These are phyloP conservation scores for Dryadomyces quercus-mongolicae DNA, from an alignment of 2,329 filamentous ascomycete species.

Conservation along the genomic window DNA sequence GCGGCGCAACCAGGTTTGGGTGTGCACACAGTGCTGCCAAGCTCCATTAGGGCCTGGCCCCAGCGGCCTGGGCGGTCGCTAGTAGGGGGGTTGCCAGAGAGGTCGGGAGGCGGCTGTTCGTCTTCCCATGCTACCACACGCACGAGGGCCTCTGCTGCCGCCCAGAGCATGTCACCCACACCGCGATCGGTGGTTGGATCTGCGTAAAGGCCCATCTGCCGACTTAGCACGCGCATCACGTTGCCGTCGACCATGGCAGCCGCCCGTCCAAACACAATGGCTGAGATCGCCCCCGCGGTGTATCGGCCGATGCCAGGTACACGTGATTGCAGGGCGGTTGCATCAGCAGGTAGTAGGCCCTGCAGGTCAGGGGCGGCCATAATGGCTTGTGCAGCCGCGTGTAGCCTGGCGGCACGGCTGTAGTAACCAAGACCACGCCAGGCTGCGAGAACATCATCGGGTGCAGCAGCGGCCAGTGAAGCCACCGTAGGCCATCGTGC, in stretches of 20 bases:
- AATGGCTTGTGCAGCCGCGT: constrained; percentile 41
- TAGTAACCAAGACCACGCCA: constrained; percentile 55
- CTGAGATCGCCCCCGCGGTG: constrained; percentile 49
- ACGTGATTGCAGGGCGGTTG: constrained; percentile 32
- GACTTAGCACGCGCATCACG: constrained; percentile 46
- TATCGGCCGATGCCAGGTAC: constrained; percentile 51
- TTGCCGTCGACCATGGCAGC: constrained; percentile 54
- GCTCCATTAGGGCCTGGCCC: constrained; percentile 55
- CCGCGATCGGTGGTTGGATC: constrained; percentile 44
- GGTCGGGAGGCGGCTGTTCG: constrained; percentile 1
- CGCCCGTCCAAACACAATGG: constrained; percentile 48
- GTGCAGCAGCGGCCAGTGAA: constrained; percentile 37
- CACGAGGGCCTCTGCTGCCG: constrained; percentile 42
- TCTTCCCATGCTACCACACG: constrained; percentile 33
- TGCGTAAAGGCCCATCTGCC: constrained; percentile 44
- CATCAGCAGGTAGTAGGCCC: constrained; percentile 36
- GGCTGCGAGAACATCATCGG: constrained; percentile 43
- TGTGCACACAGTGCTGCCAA: constrained; percentile 49
- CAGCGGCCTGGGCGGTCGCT: constrained; percentile 45
- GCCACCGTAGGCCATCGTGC: constrained; percentile 45
- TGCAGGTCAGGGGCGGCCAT: constrained; percentile 26
- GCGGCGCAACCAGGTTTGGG: constrained; percentile 43
- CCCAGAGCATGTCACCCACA: constrained; percentile 43
- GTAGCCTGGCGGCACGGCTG: constrained; percentile 48
- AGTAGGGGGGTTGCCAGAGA: background rate